Evolutionary conservation across 2,329 filamentous ascomycete species (phyloP).

Genomic region (Colletotrichum godetiae): DNA sequence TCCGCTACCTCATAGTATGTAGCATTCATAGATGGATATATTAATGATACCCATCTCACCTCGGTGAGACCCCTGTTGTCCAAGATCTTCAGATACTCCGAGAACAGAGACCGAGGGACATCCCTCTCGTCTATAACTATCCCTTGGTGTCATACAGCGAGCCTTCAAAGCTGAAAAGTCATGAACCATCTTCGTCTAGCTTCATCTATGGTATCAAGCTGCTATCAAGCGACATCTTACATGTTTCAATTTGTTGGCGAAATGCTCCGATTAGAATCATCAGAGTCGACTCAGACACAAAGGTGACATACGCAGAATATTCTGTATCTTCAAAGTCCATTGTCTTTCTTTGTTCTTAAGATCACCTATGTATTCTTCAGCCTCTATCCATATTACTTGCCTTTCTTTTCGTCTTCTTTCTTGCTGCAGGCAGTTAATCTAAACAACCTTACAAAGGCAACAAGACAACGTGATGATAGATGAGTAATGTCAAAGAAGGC

Average conservation of each 20-base stretch:
- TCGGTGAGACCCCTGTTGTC: slow-evolving; percentile 11
- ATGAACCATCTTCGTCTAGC: no score
- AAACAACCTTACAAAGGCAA: not conserved
- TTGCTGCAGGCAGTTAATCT: not conserved
- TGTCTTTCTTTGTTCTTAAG: no score
- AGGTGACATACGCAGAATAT: no score
- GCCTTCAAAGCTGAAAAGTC: no score
- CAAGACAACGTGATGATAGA: not conserved
- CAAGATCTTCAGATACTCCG: not conserved
- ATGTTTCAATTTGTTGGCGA: no score
- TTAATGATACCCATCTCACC: slow-evolving; percentile 31
- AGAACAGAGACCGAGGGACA: not conserved
- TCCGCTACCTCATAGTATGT: not conserved
- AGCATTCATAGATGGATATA: slow-evolving; percentile 7
- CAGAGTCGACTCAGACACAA: no score
- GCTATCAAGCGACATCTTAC: no score
- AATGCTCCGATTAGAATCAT: no score
- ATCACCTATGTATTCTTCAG: no score
- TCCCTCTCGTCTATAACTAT: not conserved
- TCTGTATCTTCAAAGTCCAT: no score
- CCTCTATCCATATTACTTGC: not conserved
- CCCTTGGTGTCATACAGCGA: no score
- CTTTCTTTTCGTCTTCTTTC: not conserved
- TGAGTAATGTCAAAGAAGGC: not conserved
- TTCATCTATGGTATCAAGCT: no score